Evolutionary conservation across 352 stramenopile genomes (phyloP).

Genomic region (Pythium sukuiense): DNA sequence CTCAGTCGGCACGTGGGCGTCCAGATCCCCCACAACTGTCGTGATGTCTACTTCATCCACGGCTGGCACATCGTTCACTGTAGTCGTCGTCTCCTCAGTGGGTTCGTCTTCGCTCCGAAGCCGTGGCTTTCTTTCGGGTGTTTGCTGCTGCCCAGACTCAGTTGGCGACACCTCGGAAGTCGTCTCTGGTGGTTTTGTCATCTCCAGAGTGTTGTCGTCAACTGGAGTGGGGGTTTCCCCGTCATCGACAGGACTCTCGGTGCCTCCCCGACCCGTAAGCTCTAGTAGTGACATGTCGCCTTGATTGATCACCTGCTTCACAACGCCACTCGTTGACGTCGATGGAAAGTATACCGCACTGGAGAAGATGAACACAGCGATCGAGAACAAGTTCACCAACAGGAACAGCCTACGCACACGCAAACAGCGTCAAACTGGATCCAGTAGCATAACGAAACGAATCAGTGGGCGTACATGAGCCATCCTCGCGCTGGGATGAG

Average conservation of each 20-base stretch:
- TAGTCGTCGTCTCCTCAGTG: background rate
- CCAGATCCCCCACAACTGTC: background rate
- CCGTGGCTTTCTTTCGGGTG: constrained; percentile 1
- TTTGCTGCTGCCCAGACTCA: background rate
- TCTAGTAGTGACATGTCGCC: constrained; percentile 26
- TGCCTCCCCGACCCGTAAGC: background rate
- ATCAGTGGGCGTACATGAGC: constrained; percentile 4
- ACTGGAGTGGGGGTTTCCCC: background rate
- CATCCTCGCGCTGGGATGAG: constrained; percentile 9
- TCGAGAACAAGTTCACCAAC: constrained; percentile 43
- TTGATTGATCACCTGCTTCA: constrained; percentile 43
- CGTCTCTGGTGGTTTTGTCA: background rate
- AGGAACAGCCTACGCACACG: constrained; percentile 29
- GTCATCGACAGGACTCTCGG: background rate
- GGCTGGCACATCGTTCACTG: background rate
- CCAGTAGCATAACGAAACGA: background rate
- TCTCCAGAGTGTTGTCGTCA: background rate
- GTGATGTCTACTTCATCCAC: background rate
- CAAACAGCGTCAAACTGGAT: background rate
- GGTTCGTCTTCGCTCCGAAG: constrained; percentile 6
- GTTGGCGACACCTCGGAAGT: background rate
- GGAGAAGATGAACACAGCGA: constrained; percentile 56
- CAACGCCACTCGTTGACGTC: constrained; percentile 30
- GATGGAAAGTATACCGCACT: constrained; percentile 53
- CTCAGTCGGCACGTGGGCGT: background rate